Base-by-base conservation (phyloP, 345 rosid genomes). In the Raphanus raphanistrum region DNA sequence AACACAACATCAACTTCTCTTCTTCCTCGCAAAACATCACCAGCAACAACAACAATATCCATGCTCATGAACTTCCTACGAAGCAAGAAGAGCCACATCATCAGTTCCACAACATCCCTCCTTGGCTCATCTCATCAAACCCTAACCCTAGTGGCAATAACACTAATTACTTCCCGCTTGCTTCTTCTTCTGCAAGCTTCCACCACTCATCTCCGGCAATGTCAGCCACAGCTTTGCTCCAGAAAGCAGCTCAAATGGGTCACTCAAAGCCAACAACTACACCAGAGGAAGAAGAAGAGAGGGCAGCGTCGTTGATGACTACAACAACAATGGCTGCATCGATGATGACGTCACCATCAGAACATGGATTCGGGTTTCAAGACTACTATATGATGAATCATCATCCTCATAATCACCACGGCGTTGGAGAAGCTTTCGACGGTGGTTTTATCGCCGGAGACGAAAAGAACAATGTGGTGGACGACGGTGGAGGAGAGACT, bases 171-270 rank as follows among this genome's bases (percentile, higher is more conserved):
- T 72, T 83, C 62, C 80, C 79, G 25, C 75, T 66, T 63, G 77
- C 72, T 74, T 63, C 84, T 72, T 60, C 84, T 27, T 31, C 68
- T 64, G 5, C 73, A 31, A 41, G 6, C 59, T 61, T 68, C 15
- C 78, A 73, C 52, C 78, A 38, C 13, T 38, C 85, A 35, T 57
- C 74, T 36, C 85, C 91, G 59, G 90, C 85, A 64, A 88, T 91
- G 94, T 91, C 97, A 82, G 97, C 97, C 16, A 91, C 97, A 67
- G 97, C 94, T 73, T 85, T 91, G 82, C 97, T 91, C 70, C 97
- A 91, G 79, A 91, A 87, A 66, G 97, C 97, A 29, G 88, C 97
- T 33, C 94, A 89, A 78, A 89, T 91, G 92, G 92, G 97, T 21
- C 84, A 90, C 55, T 77, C 83, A 52, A 87, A 85, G 83, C 81